Evolutionary conservation across 306 rosid genomes (phyloP), one percentile per base, ranked within the genome.

Genomic region (Astragalus membranaceus): DNA sequence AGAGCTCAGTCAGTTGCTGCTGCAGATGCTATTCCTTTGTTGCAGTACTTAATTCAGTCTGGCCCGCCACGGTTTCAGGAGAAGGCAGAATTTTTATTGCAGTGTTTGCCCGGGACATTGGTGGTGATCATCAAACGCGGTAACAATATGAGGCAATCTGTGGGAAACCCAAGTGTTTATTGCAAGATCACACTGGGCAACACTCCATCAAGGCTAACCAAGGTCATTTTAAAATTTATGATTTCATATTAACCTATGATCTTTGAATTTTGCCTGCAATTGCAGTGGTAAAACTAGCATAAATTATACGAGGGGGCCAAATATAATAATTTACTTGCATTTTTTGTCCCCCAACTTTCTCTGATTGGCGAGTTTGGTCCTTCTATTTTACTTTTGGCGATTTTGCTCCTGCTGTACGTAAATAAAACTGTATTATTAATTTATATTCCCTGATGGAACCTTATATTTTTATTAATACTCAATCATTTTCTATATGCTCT

Each of bases 51-150:
- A 75, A 91, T 89, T 77, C 99, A 95, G 87, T 95, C 97, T 36
- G 99, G 97, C 48, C 95, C 99, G 7, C 99, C 97, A 67, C 85
- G 99, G 65, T 95, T 95, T 80, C 99, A 95, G 75, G 99, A 95
- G 86, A 91, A 95, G 84, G 88, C 93, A 46, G 99, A 95, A 32
- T 89, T 91, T 85, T 77, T 95, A 39, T 88, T 95, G 85, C 99
- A 95, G 86, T 95, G 99, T 82, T 95, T 95, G 80, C 97, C 96
- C 0, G 97, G 97, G 74, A 91, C 99, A 55, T 76, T 95, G 74
- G 94, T 87, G 49, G 99, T 91, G 71, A 91, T 87, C 62, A 86
- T 91, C 69, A 91, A 95, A 73, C 91, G 95, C 15, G 99, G 95
- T 48, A 95, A 86, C 82, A 91, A 95, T 60, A 95, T 95, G 97